These are phyloP conservation scores for Euphrasia arctica DNA, from an alignment of 305 asterid species.

Conservation along the genomic window DNA sequence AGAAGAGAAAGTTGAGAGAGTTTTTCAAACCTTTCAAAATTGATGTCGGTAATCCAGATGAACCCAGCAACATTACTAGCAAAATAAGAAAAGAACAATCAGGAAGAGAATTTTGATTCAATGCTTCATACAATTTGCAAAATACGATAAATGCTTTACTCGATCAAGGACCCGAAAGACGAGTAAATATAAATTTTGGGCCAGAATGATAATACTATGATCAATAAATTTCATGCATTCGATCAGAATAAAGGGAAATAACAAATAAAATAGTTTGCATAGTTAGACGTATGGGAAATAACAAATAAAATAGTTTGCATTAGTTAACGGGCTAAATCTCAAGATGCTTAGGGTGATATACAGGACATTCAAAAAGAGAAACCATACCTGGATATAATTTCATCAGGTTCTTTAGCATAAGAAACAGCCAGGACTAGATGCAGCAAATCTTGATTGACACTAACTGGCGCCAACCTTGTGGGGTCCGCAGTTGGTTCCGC, in stretches of 20 bases:
- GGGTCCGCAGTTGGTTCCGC: slow-evolving; percentile 95
- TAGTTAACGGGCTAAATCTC: neutral
- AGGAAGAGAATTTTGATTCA: slow-evolving; percentile 6
- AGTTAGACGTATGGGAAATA: too few species aligned
- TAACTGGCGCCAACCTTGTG: slow-evolving; percentile 68
- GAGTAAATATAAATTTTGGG: too few species aligned
- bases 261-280: too few species aligned
- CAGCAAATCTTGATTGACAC: slow-evolving; percentile 65
- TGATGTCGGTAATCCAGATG: slow-evolving; percentile 84
- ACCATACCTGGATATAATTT: slow-evolving; percentile 75
- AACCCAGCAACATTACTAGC: slow-evolving; percentile 91
- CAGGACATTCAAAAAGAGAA: slow-evolving; percentile 15
- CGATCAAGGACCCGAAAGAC: too few species aligned
- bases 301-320: neutral
- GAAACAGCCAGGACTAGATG: slow-evolving; percentile 94
- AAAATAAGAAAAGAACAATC: slow-evolving; percentile 22
- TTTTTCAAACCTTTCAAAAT: slow-evolving; percentile 59
- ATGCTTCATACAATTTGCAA: neutral
- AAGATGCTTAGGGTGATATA: neutral
- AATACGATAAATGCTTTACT: too few species aligned
- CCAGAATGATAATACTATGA: too few species aligned
- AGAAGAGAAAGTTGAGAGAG: neutral
- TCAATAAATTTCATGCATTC: too few species aligned
- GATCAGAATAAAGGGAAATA: too few species aligned
- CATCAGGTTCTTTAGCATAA: slow-evolving; percentile 84